Base-by-base conservation (phyloP, 2,329 filamentous ascomycete species). In the Exophiala alcalophila region DNA sequence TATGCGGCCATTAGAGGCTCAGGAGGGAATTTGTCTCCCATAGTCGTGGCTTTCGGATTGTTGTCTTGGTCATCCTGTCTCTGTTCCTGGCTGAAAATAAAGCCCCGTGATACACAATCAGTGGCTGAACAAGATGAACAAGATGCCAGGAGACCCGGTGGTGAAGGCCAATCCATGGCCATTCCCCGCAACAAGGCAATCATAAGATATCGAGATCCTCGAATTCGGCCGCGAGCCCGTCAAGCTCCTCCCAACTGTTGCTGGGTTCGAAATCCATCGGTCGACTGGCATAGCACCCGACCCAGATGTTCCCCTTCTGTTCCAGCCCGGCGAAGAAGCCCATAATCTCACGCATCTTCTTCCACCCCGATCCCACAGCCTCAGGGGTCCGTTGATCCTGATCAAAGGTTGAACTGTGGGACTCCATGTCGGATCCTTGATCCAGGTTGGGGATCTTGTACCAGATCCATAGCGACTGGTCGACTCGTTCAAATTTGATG, bases 261-360 rank as follows among this genome's bases (percentile, higher is more conserved):
- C 42, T 45, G 51, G 40, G 57, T 26, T 49, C 55, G 50, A 47
- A 58, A 44, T 37, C 62, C 63, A 49, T 67, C 60, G 76, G 76
- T 19, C 76, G 66, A 56, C 69, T 73, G 18, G 75, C 76, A 64
- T 80, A 80, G 26, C 77, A 76, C 2, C 76, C 76, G 16, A 80
- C 74, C 52, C 75, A 67, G 15, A 79, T 35, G 31, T 36, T 67
- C 18, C 67, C 72, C 57, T 80, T 80, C 50, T 77, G 73, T 50
- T 78, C 75, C 9, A 77, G 71, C 5, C 73, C 74, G 61, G 72
- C 77, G 57, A 80, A 80, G 59, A 80, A 80, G 69, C 73, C 78
- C n/a, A 73, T 77, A 19, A 80, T 72, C 59, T 80, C 76, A 4
- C 76, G 59, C 53, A 78, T 59, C 59, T 79, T 79, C 62, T 72